A percentile compares a stretch with the other conserved stretches of the same genome.
Evolutionary conservation across 805 yeast species (phyloP).

Genomic region (Suhomyces vadensis): DNA sequence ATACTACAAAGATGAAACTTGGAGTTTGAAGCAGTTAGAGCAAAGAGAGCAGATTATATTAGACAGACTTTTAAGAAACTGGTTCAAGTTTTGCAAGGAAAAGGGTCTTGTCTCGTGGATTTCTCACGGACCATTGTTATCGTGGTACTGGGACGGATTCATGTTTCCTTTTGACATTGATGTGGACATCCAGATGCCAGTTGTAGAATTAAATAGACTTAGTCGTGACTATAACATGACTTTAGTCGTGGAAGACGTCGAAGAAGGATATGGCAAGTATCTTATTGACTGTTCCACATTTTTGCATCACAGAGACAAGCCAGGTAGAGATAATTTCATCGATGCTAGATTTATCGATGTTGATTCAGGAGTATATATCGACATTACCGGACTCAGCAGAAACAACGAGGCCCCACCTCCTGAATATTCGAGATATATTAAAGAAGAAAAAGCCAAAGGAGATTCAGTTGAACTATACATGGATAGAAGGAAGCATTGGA

Average conservation of each 20-base stretch:
- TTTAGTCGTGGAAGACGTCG: constrained; percentile 16
- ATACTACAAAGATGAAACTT: constrained; percentile 8
- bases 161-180: constrained; percentile 18
- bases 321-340: constrained; percentile 21
- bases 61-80: constrained; percentile 13
- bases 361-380: constrained; percentile 17
- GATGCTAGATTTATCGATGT: constrained; percentile 19
- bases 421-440: constrained; percentile 19
- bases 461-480: constrained; percentile 25
- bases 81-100: constrained; percentile 14
- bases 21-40: constrained; percentile 11
- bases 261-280: constrained; percentile 23
- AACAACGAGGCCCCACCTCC: constrained; percentile 19
- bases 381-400: constrained; percentile 15
- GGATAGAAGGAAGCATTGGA: constrained; percentile 38
- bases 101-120: constrained; percentile 15
- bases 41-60: constrained; percentile 13
- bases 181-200: constrained; percentile 18
- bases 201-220: constrained; percentile 13
- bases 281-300: constrained; percentile 34
- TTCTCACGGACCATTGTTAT: constrained; percentile 16
- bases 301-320: constrained; percentile 31
- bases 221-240: constrained; percentile 15
- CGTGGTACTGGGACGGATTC: constrained; percentile 20
- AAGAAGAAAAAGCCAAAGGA: constrained; percentile 18